phyloP scores from a whole-genome alignment of 371 early-diverging fungal genomes.

The Mortierella sp. region DNA sequence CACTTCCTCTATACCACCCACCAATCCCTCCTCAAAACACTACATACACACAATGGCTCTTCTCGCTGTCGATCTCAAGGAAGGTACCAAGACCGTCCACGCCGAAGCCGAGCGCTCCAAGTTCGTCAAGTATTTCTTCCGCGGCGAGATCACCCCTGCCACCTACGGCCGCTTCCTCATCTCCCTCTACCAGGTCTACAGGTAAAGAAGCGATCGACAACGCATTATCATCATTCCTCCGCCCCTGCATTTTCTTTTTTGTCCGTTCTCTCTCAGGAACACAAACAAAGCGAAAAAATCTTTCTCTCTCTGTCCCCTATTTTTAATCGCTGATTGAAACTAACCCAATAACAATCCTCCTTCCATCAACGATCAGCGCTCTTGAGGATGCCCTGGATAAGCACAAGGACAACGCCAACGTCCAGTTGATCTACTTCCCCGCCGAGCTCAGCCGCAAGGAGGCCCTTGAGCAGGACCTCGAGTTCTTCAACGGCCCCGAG shows the following conservation, averaged over 20 bases:
- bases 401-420: slow-evolving; percentile 63
- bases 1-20: neutral
- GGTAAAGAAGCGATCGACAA: slow-evolving; percentile 17
- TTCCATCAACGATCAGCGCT: slow-evolving; percentile 34
- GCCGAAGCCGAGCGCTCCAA: slow-evolving; percentile 70
- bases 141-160: slow-evolving; percentile 42
- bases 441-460: slow-evolving; percentile 62
- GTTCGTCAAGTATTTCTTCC: slow-evolving; percentile 66
- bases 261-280: neutral
- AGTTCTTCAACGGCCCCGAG: slow-evolving; percentile 67
- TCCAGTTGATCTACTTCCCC: slow-evolving; percentile 70
- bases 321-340: neutral
- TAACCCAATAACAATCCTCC: neutral
- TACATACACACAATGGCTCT: slow-evolving; percentile 35
- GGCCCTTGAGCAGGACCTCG: slow-evolving; percentile 64
- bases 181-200: slow-evolving; percentile 54
- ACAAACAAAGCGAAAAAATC: no score
- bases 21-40: neutral
- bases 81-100: slow-evolving; percentile 73
- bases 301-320: no score
- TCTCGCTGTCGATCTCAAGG: slow-evolving; percentile 55
- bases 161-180: slow-evolving; percentile 51
- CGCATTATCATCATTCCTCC: no score
- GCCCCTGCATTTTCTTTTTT: neutral
- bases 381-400: slow-evolving; percentile 68